Base-by-base conservation (phyloP, 169 alveolate species). In the Babesia bovis region DNA sequence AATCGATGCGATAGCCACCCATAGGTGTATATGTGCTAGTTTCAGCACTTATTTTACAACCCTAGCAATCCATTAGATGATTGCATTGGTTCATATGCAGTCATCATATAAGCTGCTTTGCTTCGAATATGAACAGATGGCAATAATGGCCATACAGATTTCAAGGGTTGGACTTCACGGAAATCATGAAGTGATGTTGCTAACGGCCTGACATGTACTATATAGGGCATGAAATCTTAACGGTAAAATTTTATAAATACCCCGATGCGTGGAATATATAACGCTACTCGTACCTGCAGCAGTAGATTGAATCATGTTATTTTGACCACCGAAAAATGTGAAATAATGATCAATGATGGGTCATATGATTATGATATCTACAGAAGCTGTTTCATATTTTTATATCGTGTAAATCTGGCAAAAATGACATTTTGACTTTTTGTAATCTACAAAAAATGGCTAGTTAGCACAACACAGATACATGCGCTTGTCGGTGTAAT, bases 101-200 rank as follows among this genome's bases (percentile, higher is more conserved):
- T 19, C 19, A 17, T 47, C 19, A 13, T 5, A 40, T 40, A 47
- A 17, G 12, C 55, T 17, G 12, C 17, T 19, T 19, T 26, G 19
- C 12, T 7, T 5, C 32, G 6, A 47, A 47, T 17, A 26, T 47
- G 55, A 7, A 19, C 55, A 47, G 9, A 47, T 17, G 17, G 12
- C 55, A 47, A 19, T 5, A 9, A 13, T 5, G 32, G 5, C 19
- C 55, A 26, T 17, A 47, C 6, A 47, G 55, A 47, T 19, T 17
- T 7, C 12, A 19, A 7, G 63, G 63, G 63, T 53, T 53, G 63
- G 63, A 53, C 63, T 53, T 53, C 63, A 53, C 6, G 42, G 26
- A 53, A 53, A 28, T 49, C 38, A 53, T 53, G 42, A 53, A 53
- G 63, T 53, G 63, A 53, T 10, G 9, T n/a, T 21, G 38, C 26